Conservation (phyloP, 169 alveolate species). For the Condylostoma magnum region DNA sequence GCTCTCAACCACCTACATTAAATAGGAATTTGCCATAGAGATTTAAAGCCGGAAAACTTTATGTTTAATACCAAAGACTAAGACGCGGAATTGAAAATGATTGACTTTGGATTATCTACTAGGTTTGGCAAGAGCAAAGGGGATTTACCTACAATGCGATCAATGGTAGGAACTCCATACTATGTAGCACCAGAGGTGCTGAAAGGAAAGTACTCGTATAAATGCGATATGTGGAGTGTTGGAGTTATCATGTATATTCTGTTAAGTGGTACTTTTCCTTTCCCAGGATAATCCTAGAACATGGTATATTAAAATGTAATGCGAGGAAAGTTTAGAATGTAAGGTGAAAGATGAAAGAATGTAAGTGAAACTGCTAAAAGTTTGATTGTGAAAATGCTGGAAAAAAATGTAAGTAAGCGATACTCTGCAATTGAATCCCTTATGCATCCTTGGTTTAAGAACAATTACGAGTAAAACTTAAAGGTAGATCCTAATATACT, state of each 20-base stretch:
- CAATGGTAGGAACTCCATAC: constrained; percentile 19
- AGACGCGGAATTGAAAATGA: constrained; percentile 17
- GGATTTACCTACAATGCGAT: not conserved
- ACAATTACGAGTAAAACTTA: not conserved
- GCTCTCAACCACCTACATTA: constrained; percentile 43
- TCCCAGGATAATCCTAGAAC: constrained; percentile 33
- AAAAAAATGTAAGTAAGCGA: constrained; percentile 31
- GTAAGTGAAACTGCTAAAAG: constrained; percentile 56
- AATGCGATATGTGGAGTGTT: constrained; percentile 64
- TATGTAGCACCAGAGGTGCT: constrained; percentile 34
- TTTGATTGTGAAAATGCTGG: constrained; percentile 43
- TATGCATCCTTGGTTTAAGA: constrained; percentile 26
- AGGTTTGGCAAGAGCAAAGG: not conserved
- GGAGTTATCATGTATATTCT: constrained; percentile 66
- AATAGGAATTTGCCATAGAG: constrained; percentile 70
- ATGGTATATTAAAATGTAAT: constrained; percentile 9
- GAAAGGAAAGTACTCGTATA: constrained; percentile 40
- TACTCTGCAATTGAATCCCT: constrained; percentile 43
- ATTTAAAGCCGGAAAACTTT: constrained; percentile 70
- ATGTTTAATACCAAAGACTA: constrained; percentile 34
- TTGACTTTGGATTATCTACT: constrained; percentile 21
- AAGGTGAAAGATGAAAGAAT: constrained; percentile 37
- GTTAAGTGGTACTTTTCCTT: constrained; percentile 41
- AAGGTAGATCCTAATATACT: constrained; percentile 17
- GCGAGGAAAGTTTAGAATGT: constrained; percentile 15